Evolutionary conservation across 306 rosid species (phyloP), one percentile per base, ranked within the genome.

Genomic region (Rubus parviflorus): DNA sequence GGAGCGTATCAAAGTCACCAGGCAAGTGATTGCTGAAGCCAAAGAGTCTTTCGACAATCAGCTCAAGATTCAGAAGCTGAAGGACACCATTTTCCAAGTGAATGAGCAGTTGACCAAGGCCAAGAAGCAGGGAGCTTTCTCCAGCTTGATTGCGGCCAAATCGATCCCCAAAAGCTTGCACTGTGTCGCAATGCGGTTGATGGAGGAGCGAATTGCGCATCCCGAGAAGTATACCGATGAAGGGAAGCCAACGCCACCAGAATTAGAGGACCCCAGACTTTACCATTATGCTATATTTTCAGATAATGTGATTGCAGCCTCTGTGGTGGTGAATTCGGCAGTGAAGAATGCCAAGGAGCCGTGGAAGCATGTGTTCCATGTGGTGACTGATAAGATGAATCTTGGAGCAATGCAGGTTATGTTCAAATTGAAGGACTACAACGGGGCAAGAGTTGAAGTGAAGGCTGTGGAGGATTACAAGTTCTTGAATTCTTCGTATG

Each of bases 51-150:
- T 94, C 19, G 98, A 91, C 80, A 94, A 90, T 76, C 98, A 94
- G 85, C 91, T 94, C 75, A 94, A 94, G 88, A 94, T 94, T 81
- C 98, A 94, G 83, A 94, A 94, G 87, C 87, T 91, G 77, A 94
- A 94, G 89, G 98, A 94, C 45, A 94, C 96, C 0, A 94, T 94
- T 82, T 94, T 94, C 37, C 87, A 91, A 3, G 93, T 90, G 82
- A 94, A 94, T 69, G 98, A 94, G 85, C 90, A 88, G 66, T 65
- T 94, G 75, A 88, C 94, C 3, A 91, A 90, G 84, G 96, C 96
- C 0, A 94, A 94, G 89, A 94, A 91, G 90, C 97, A 94, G 79
- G 97, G 98, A 8, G 97, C 98, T 78, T 94, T 94, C 88, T 91
- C 97, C 0, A 94, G 96, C 74, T 83, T 91, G 82, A 91, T 94